Evolutionary conservation across 371 early-diverging fungal species (phyloP).

Genomic region (Rhizopus stolonifer): DNA sequence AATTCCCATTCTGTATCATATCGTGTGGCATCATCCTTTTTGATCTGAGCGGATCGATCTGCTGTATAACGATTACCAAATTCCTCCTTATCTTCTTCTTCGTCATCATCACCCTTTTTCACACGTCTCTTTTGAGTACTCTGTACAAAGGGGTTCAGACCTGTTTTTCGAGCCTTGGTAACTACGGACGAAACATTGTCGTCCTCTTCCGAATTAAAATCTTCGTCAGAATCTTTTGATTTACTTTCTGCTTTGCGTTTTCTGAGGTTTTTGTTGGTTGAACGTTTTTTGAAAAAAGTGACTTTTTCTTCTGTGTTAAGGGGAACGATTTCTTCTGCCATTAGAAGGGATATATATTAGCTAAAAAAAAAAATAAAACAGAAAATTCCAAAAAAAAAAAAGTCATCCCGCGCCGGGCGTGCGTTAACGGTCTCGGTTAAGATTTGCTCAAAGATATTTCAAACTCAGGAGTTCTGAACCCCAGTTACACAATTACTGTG

Average conservation of each 20-base stretch:
- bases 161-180: slow-evolving; percentile 50
- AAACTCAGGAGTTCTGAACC: too few relatives aligned
- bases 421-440: too few relatives aligned
- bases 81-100: slow-evolving; percentile 39
- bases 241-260: slow-evolving; percentile 43
- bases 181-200: slow-evolving; percentile 41
- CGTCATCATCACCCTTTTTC: slow-evolving; percentile 23
- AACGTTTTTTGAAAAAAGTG: slow-evolving; percentile 61
- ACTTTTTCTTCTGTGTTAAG: slow-evolving; percentile 28
- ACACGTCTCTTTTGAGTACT: slow-evolving; percentile 39
- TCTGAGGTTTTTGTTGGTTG: slow-evolving; percentile 54
- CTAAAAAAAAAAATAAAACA: background rate
- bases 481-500: too few relatives aligned
- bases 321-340: slow-evolving; percentile 13
- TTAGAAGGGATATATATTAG: background rate
- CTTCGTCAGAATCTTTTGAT: slow-evolving; percentile 35
- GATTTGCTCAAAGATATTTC: too few relatives aligned
- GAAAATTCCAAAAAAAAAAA: too few relatives aligned
- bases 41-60: slow-evolving; percentile 40
- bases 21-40: slow-evolving; percentile 55
- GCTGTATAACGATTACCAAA: slow-evolving; percentile 60
- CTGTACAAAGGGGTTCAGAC: slow-evolving; percentile 43
- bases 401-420: too few relatives aligned
- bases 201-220: slow-evolving; percentile 41
- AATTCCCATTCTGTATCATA: slow-evolving; percentile 53